phyloP scores from a whole-genome alignment of 306 rosid genomes.

The cucumber (Cucumis sativus) region Cucumber_9930_V3 NC_026656.2:14124001-14124500 shows the following conservation, averaged over 20 bases:
- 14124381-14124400: no score
- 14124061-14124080: not conserved
- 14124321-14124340: not conserved
- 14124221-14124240: not conserved
- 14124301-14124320: not conserved
- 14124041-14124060: not conserved
- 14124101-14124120: not conserved
- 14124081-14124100: not conserved
- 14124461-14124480: no score
- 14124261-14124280: not conserved
- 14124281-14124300: conserved; percentile 5
- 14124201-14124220: not conserved
- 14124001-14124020: not conserved
- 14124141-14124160: not conserved
- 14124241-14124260: conserved; percentile 2
- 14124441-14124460: no score
- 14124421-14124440: no score
- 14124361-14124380: no score
- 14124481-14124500: no score
- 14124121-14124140: not conserved
- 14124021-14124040: not conserved
- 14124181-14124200: conserved; percentile 6
- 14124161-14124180: not conserved
- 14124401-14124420: no score
- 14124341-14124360: no score